Base-by-base conservation (phyloP, 192 early-diverging fungal species). In the Podila minutissima region DNA sequence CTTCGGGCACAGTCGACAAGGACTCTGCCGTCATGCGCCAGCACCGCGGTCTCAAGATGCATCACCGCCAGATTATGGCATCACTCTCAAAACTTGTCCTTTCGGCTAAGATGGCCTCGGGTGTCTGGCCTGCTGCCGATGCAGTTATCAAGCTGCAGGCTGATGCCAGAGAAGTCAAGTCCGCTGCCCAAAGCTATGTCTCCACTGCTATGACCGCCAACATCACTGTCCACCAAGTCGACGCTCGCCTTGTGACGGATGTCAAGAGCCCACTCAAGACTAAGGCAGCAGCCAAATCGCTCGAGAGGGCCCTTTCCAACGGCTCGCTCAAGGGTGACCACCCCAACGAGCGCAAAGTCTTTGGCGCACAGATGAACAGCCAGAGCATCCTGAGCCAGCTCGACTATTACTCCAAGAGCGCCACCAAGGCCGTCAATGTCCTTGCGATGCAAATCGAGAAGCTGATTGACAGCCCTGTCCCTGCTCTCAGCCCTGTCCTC, bases 101-200 rank as follows among this genome's bases (percentile, higher is more conserved):
- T 33, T 81, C 77, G 6, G 77, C 77, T 50, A 96, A 94, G 70
- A 88, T 73, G 77, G 77, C 77, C 11, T 81, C 77, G 11, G 92
- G 93, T 22, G 89, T 97, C 37, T 97, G 96, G 95, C 95, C 96
- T 55, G 92, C 94, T 11, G 91, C 93, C 2, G 94, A 96, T 72
- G 88, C 95, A 15, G 86, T 91, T 31, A 68, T 77, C 15, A 93
- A 92, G 10, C 90, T 97, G 74, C 90, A 93, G 53, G 71, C 83
- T 7, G 91, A 94, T 64, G 88, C 92, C 9, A 88, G 86, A 55
- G 95, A 96, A 61, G 91, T 97, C 26, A 81, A 95, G 22, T 71
- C 86, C 8, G 85, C 92, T 20, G 91, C 96, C 26, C 89, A 91
- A 31, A 86, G 89, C 50, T 98, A 97, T 67, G 66, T 79, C 17